phyloP scores from a whole-genome alignment of 169 alveolate genomes.

The Sarcocystis neurona region DNA sequence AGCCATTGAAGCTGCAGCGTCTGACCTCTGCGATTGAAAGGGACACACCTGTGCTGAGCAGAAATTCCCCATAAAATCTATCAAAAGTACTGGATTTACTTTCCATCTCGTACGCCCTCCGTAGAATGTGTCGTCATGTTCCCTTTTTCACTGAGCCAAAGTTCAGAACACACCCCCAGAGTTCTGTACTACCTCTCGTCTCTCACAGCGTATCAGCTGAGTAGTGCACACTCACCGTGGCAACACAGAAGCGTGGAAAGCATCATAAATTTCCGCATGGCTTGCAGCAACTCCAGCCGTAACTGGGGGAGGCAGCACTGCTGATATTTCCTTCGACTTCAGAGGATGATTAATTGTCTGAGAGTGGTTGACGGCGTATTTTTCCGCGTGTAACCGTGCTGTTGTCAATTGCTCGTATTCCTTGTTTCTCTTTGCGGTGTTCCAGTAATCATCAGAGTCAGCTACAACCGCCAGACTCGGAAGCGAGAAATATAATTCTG shows the following conservation, averaged over 20 bases:
- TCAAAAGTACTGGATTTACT: too few species aligned
- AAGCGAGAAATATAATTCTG: conserved; percentile 12
- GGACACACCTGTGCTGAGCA: too few species aligned
- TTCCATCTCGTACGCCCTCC: too few species aligned
- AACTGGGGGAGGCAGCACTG: conserved; percentile 22
- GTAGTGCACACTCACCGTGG: not conserved
- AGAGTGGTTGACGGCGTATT: conserved; percentile 13
- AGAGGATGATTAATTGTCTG: conserved; percentile 11
- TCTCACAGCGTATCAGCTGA: too few species aligned
- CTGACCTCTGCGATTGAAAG: not conserved
- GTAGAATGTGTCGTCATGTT: too few species aligned
- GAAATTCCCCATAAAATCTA: too few species aligned
- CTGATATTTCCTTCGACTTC: conserved; percentile 3
- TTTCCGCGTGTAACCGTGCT: not conserved
- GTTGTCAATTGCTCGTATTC: not conserved
- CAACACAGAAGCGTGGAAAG: not conserved
- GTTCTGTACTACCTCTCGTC: too few species aligned
- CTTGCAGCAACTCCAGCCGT: not conserved
- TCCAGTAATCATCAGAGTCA: conserved; percentile 32
- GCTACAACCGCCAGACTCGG: conserved; percentile 5
- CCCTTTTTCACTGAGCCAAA: too few species aligned
- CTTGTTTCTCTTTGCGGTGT: not conserved
- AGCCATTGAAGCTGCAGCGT: conserved; percentile 16
- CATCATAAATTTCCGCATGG: conserved; percentile 21
- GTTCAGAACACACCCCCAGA: too few species aligned